Evolutionary conservation across 2,329 filamentous ascomycete genomes (phyloP).

Genomic region (Calonectria pteridis): DNA sequence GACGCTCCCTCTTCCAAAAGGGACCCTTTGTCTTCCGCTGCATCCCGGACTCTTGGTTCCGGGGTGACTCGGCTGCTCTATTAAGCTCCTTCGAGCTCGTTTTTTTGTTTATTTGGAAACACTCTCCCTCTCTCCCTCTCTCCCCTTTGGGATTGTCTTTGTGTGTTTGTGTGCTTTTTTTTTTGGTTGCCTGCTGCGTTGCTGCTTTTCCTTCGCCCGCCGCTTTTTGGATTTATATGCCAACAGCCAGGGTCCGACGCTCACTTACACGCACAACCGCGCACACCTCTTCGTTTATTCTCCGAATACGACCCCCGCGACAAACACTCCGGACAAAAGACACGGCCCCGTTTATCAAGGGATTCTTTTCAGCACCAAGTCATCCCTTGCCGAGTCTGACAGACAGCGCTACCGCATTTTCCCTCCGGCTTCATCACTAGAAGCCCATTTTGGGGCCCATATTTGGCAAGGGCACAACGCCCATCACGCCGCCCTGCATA

Average conservation of each 20-base stretch:
- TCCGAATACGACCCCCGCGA: neutral
- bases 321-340: neutral
- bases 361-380: neutral
- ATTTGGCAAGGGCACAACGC: slow-evolving; percentile 23
- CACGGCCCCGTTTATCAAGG: slow-evolving; percentile 1
- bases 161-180: neutral
- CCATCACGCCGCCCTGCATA: slow-evolving; percentile 18
- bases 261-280: slow-evolving; percentile 22
- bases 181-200: slow-evolving; percentile 1
- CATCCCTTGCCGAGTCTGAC: neutral
- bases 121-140: too few species aligned
- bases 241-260: slow-evolving; percentile 8
- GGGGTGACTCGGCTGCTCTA: slow-evolving; percentile 12
- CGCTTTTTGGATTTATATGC: slow-evolving; percentile 1
- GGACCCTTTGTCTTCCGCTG: neutral
- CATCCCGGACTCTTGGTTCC: slow-evolving; percentile 3
- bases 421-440: neutral
- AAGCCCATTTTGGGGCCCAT: slow-evolving; percentile 11
- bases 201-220: slow-evolving; percentile 14
- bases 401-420: neutral
- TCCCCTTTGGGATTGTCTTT: neutral
- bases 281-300: neutral
- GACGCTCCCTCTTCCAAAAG: neutral
- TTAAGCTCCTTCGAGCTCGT: neutral
- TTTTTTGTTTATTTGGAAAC: neutral